phyloP scores from a whole-genome alignment of 768 basidiomycete genomes.

The Tulasnella sp. region DNA sequence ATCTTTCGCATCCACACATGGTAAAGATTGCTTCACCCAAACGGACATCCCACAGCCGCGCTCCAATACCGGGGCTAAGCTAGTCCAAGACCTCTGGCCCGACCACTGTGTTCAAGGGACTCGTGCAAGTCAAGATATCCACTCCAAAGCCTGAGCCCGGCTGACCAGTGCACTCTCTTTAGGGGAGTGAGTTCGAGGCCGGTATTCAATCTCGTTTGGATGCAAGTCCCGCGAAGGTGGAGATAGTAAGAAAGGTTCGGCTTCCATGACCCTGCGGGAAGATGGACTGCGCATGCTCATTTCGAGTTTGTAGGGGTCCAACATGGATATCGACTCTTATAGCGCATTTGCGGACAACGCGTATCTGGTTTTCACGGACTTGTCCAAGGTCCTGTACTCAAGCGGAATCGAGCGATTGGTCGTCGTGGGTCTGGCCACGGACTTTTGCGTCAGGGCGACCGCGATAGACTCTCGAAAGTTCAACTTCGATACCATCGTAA shows the following conservation, averaged over 20 bases:
- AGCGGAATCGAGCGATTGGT: constrained; percentile 45
- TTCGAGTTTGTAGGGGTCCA: constrained; percentile 31
- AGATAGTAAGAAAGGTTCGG: constrained; percentile 24
- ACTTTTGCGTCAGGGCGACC: constrained; percentile 60
- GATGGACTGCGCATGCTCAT: not conserved
- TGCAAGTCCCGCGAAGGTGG: constrained; percentile 19
- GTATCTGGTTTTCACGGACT: constrained; percentile 35
- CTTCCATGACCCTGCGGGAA: not conserved
- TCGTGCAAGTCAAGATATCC: constrained; percentile 1
- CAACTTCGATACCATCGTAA: constrained; percentile 30
- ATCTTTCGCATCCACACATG: constrained; percentile 53
- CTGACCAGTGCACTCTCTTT: constrained; percentile 20
- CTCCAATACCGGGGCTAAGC: constrained; percentile 17
- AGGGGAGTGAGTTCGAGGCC: constrained; percentile 50
- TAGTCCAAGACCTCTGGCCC: constrained; percentile 63
- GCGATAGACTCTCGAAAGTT: constrained; percentile 42
- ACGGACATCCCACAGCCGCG: constrained; percentile 23
- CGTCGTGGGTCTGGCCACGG: constrained; percentile 59
- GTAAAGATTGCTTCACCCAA: constrained; percentile 31
- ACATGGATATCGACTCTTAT: constrained; percentile 59
- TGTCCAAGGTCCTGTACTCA: constrained; percentile 33
- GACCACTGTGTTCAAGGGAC: constrained; percentile 58
- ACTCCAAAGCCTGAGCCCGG: not conserved
- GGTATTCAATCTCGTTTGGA: constrained; percentile 40
- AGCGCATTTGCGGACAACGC: constrained; percentile 64